Evolutionary conservation across 352 stramenopile species (phyloP).

Genomic region (Globisporangium spinosum): DNA sequence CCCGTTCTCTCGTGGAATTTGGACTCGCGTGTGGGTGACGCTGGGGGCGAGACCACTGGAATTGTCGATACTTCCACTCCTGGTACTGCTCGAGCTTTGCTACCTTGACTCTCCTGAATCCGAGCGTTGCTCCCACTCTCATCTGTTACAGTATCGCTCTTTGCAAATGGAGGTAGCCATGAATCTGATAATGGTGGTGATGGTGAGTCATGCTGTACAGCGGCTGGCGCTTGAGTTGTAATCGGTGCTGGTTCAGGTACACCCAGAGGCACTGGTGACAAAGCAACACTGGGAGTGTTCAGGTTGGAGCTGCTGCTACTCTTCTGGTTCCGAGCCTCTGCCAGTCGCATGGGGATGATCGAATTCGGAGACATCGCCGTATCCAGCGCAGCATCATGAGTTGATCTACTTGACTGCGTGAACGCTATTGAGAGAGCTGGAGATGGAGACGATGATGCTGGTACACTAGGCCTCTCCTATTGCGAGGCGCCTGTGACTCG

Average conservation of each 20-base stretch:
- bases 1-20: slow-evolving; percentile 55
- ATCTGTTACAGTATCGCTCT: not conserved
- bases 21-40: slow-evolving; percentile 24
- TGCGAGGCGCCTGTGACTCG: slow-evolving; percentile 60
- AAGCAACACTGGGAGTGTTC: not conserved
- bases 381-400: not conserved
- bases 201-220: not conserved
- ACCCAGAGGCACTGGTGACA: not conserved
- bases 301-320: slow-evolving; percentile 1
- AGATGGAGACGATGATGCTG: not conserved
- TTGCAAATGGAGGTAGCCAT: not conserved
- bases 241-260: not conserved
- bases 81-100: not conserved
- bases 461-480: slow-evolving; percentile 55
- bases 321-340: slow-evolving; percentile 31
- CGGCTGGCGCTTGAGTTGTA: not conserved
- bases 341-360: slow-evolving; percentile 46
- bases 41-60: slow-evolving; percentile 15
- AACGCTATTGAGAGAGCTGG: not conserved
- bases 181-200: not conserved
- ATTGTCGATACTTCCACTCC: not conserved
- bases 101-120: not conserved
- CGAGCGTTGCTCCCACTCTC: not conserved
- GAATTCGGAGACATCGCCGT: slow-evolving; percentile 29
- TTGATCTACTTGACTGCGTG: not conserved